A percentile compares a stretch with the other conserved stretches of the same genome.
These are phyloP conservation scores for Fraxinus excelsior DNA, from an alignment of 257 asterid genomes.

Conservation along the genomic window DNA sequence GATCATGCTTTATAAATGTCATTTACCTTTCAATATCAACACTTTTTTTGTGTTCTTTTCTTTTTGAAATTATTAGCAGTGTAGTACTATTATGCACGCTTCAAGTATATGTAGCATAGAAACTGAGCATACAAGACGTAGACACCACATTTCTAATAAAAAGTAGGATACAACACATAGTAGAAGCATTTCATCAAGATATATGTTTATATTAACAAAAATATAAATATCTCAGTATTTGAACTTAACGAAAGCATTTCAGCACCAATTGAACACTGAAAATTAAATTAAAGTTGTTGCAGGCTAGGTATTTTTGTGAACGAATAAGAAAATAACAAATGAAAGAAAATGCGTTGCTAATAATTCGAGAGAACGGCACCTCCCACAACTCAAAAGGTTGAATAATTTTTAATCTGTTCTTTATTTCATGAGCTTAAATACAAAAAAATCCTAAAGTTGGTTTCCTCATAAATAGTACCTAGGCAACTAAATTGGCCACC, in stretches of 20 bases:
- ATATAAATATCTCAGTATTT: too few relatives aligned
- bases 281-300: not conserved
- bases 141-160: not conserved
- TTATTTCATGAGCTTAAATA: not conserved
- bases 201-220: too few relatives aligned
- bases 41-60: not conserved
- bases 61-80: not conserved
- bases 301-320: too few relatives aligned
- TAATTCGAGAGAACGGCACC: too few relatives aligned
- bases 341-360: too few relatives aligned
- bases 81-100: not conserved
- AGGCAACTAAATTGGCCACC: too few relatives aligned
- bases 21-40: not conserved
- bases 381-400: too few relatives aligned
- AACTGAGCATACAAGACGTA: not conserved
- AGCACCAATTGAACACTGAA: not conserved
- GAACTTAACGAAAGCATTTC: not conserved
- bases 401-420: too few relatives aligned
- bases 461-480: too few relatives aligned
- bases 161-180: not conserved
- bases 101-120: not conserved
- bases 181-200: too few relatives aligned
- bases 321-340: too few relatives aligned
- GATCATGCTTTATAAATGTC: not conserved
- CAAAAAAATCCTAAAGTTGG: not conserved